A percentile compares a stretch with the other conserved stretches of the same genome.
These are phyloP conservation scores for Chondrus crispus DNA, from an alignment of 23 red algal genomes.

Conservation along the genomic window DNA sequence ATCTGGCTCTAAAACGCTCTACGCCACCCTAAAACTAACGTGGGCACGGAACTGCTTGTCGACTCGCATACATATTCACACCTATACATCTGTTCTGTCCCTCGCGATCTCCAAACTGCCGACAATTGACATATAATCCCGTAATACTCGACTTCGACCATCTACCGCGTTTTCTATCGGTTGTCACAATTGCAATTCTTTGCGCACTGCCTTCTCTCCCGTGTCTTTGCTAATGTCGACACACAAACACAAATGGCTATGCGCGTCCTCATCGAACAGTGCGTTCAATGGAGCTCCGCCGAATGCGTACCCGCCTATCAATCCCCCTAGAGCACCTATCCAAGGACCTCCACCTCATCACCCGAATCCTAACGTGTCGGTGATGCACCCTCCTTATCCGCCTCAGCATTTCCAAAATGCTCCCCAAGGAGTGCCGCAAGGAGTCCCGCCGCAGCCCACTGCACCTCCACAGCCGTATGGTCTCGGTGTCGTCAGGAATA, in stretches of 20 bases:
- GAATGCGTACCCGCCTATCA: conserved; percentile 11
- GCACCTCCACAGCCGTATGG: too few relatives aligned
- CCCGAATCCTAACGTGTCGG: neutral
- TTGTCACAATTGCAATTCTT: neutral
- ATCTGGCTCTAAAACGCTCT: neutral
- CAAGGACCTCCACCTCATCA: neutral
- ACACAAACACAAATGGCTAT: neutral
- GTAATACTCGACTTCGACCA: neutral
- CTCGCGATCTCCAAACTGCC: neutral
- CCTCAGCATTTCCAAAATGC: too few relatives aligned
- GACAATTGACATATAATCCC: neutral
- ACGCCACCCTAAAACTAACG: neutral
- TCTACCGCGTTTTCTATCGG: neutral
- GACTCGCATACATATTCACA: neutral
- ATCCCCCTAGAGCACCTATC: neutral
- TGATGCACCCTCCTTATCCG: neutral
- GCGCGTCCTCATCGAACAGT: neutral
- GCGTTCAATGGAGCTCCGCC: neutral
- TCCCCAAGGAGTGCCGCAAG: neutral
- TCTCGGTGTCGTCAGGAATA: neutral
- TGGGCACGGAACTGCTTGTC: neutral
- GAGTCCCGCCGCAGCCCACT: neutral
- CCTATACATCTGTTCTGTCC: neutral
- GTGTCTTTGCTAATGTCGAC: neutral
- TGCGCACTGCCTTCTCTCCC: neutral